A percentile compares a stretch with the other conserved stretches of the same genome.
These are phyloP conservation scores for Zygosaccharomyces pseudobailii DNA, from an alignment of 1,139 yeast species.

Conservation along the genomic window DNA sequence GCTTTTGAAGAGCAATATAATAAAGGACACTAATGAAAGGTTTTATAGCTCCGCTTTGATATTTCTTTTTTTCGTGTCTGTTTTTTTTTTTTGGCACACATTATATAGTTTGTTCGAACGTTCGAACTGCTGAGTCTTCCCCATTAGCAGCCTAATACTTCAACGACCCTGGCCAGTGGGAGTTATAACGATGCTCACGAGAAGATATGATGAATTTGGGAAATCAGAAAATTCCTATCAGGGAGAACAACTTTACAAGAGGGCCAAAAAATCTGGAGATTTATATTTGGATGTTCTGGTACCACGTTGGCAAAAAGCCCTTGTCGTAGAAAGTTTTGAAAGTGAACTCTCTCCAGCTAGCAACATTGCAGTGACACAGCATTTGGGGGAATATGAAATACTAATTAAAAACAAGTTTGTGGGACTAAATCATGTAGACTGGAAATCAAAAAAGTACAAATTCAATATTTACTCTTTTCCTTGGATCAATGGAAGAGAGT, in stretches of 20 bases:
- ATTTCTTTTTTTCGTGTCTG: not conserved
- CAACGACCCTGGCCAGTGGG: not conserved
- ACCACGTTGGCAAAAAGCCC: conserved; percentile 23
- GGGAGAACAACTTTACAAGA: conserved; percentile 31
- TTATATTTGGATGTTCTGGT: conserved; percentile 46
- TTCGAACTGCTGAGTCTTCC: too few species aligned
- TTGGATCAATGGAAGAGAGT: conserved; percentile 48
- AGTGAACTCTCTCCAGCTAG: conserved; percentile 23
- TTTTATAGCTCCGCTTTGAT: too few species aligned
- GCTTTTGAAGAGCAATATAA: not conserved
- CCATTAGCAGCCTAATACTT: not conserved
- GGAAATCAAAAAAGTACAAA: conserved; percentile 47
- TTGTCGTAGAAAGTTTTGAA: conserved; percentile 30
- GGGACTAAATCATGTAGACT: conserved; percentile 47
- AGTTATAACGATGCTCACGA: conserved; percentile 5
- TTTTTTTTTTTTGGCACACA: too few species aligned
- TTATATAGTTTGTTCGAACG: too few species aligned
- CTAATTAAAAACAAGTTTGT: conserved; percentile 40
- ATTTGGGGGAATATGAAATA: conserved; percentile 36
- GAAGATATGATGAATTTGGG: conserved; percentile 7
- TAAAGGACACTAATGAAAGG: not conserved
- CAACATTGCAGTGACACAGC: conserved; percentile 24
- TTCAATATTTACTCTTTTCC: conserved; percentile 48
- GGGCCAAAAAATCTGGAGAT: conserved; percentile 42
- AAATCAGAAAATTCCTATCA: conserved; percentile 15